Conservation (phyloP, 345 rosid species). For the Abelmoschus esculentus region DNA sequence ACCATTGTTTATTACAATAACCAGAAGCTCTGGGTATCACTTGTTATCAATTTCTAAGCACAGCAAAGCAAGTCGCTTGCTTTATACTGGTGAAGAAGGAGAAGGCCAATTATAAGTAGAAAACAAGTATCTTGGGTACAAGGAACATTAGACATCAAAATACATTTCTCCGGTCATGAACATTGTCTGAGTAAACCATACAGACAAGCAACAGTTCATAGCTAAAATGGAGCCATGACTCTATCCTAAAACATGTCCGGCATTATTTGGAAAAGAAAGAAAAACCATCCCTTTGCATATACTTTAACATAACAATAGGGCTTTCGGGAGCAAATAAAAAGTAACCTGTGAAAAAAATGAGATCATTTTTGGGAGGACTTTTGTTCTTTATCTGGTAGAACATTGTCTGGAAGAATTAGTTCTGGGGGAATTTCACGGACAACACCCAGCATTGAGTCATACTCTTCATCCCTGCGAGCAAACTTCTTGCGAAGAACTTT, state of each 20-base stretch:
- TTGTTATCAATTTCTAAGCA: not conserved
- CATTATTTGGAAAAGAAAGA: slow-evolving; percentile 34
- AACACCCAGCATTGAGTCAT: slow-evolving; percentile 81
- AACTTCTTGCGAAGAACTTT: slow-evolving; percentile 81
- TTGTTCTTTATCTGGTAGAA: slow-evolving; percentile 43
- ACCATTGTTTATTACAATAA: not conserved
- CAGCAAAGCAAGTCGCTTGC: not conserved
- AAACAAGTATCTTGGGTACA: slow-evolving; percentile 14
- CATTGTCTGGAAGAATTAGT: slow-evolving; percentile 66
- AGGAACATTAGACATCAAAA: slow-evolving; percentile 16
- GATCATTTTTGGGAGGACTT: slow-evolving; percentile 46
- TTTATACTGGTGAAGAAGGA: not conserved
- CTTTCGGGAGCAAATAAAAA: slow-evolving; percentile 11
- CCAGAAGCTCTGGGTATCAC: not conserved
- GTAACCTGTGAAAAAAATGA: slow-evolving; percentile 19
- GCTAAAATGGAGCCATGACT: slow-evolving; percentile 14
- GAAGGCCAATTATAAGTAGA: not conserved
- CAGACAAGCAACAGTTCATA: slow-evolving; percentile 2
- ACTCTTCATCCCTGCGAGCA: slow-evolving; percentile 62
- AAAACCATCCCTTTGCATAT: slow-evolving; percentile 26
- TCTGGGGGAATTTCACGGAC: slow-evolving; percentile 76
- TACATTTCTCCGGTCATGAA: slow-evolving; percentile 17
- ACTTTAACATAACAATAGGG: slow-evolving; percentile 23
- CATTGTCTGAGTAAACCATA: slow-evolving; percentile 12
- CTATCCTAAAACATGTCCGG: slow-evolving; percentile 27